Base-by-base conservation (phyloP, 1,284 basidiomycete species). In the Boletus semigastroideus region DNA sequence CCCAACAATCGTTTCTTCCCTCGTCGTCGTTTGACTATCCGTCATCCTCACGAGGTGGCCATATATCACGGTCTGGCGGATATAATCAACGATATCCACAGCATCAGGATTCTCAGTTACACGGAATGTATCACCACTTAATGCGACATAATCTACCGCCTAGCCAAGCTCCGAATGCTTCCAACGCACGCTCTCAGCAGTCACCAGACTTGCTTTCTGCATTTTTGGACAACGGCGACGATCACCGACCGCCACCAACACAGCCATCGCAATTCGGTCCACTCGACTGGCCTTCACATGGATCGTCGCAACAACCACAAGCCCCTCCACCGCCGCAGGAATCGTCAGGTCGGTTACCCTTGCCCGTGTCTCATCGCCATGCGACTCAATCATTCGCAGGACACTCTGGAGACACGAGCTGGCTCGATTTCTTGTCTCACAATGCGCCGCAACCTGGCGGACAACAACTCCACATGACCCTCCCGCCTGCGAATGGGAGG, bases 351-450 rank as follows among this genome's bases (percentile, higher is more conserved):
- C 39, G n/a, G 57, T 42, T 19, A 27, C 17, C 11, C 12, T 13
- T 16, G 2, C 41, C 17, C 20, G 9, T 10, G 14, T 12, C 16
- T 31, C 16, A 5, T 42, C n/a, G 37, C n/a, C 36, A 19, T 27
- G 27, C 17, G 25, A 47, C 56, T 63, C 34, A 61, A 11, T 22
- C 8, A 1, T 44, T 16, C 13, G 30, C 31, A 66, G 64, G 56
- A 27, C 67, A 66, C 31, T 44, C 68, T 25, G 64, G 59, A 8
- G 65, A 66, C n/a, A 48, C 65, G 5, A 66, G 43, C 25, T 66
- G 65, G 65, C 59, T 66, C 20, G 65, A 66, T 34, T 70, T 70
- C 33, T 33, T 66, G 33, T 64, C 64, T 22, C 67, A 70, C 31
- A 66, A 43, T 25, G 46, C 52, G 8, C 53, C 66, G 30, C 64